Base-by-base conservation (phyloP, 164 flowering plant species). In the Stephania yunnanensis region DNA sequence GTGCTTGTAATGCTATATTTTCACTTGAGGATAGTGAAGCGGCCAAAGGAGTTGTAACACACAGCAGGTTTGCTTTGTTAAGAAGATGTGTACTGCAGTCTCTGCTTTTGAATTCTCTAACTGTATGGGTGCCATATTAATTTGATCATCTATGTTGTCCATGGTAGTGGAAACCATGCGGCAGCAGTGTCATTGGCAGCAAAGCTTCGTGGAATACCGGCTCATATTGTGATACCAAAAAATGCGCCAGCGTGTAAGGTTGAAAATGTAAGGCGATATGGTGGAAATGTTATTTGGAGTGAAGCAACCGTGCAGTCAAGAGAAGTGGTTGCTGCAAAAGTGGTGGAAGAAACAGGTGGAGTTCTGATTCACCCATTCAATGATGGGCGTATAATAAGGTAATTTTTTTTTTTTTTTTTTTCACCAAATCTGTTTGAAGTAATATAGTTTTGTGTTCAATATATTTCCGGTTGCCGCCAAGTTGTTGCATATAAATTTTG, bases 121-220 rank as follows among this genome's bases (percentile, higher is more conserved):
- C 4, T 36, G 42, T 36, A 4, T 36, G 2, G 42, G 4, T 68
- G n/a, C 66, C n/a, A 8, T 70, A 8, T 71, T 25, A 25, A 25
- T 25, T 77, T 80, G 73, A 77, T 78, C 6, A 53, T 36, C 17
- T 73, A 4, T 36, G 42, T 68, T 0, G 25, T 81, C 75, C 73
- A 76, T 76, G 79, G 72, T 79, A 93, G 97, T 83, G 97, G 97
- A 20, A 95, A 93, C 81, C 97, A 95, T 87, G 98, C 98, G 75
- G 97, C 97, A 44, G 98, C 98, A 50, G 83, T 95, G 78, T 71
- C 98, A 68, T 83, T 92, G 88, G 97, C 97, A 81, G 95, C 97
- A 78, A 88, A 88, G 73, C 72, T 86, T 75, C 87, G 97, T 45
- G 90, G 92, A 31, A 86, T 93, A 72, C 97, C 95, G 45, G 95